Evolutionary conservation across 2,329 filamentous ascomycete species (phyloP).

Genomic region (Arthrobotrys musiformis): DNA sequence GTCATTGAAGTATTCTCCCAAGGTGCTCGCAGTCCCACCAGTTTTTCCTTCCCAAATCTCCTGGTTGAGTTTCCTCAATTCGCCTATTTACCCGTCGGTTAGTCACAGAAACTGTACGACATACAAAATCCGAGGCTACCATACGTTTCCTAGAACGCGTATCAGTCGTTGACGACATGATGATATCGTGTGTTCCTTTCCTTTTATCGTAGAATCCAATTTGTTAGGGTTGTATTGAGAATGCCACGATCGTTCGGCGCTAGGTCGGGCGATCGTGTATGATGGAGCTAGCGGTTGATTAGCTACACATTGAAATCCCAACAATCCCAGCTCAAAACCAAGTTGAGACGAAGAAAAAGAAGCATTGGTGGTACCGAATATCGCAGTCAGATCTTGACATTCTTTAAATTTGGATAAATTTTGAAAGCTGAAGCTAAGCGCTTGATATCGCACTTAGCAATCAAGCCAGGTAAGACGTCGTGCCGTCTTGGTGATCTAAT

Average conservation of each 20-base stretch:
- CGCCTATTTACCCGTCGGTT: slow-evolving; percentile 34
- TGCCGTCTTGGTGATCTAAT: background rate
- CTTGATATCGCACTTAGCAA: slow-evolving; percentile 44
- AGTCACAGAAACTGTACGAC: slow-evolving; percentile 17
- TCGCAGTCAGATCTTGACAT: slow-evolving; percentile 52
- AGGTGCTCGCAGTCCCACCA: slow-evolving; percentile 4
- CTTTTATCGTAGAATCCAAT: slow-evolving; percentile 12
- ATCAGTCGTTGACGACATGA: slow-evolving; percentile 47
- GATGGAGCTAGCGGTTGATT: slow-evolving; percentile 7
- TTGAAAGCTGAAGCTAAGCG: slow-evolving; percentile 53
- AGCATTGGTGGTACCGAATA: slow-evolving; percentile 11
- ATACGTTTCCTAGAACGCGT: slow-evolving; percentile 55
- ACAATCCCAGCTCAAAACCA: background rate
- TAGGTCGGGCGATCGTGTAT: slow-evolving; percentile 56
- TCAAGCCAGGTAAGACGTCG: slow-evolving; percentile 47
- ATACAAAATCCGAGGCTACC: background rate
- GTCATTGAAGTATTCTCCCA: background rate
- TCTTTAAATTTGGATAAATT: slow-evolving; percentile 47
- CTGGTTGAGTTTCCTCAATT: slow-evolving; percentile 53
- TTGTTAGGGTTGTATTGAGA: slow-evolving; percentile 5
- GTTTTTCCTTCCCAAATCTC: slow-evolving; percentile 53
- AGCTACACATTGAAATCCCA: background rate
- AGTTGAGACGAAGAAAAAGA: background rate
- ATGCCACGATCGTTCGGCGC: slow-evolving; percentile 53
- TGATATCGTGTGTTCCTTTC: background rate